phyloP scores from a whole-genome alignment of 441 rosid genomes.

The Populus hybrid region DNA sequence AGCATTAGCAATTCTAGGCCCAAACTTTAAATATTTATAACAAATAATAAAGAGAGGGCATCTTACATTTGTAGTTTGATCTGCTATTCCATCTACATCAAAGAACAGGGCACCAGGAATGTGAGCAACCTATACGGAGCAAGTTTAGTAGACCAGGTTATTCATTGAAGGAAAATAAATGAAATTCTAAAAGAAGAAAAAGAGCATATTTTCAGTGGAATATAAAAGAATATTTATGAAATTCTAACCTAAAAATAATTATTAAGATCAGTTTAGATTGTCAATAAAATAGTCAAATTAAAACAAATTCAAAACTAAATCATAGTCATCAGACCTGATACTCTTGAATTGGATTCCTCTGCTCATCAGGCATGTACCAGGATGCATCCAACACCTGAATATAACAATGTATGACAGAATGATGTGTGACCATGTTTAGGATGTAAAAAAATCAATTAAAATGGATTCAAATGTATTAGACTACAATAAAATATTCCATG shows the following conservation, averaged over 20 bases:
- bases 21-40: not conserved
- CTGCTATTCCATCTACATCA: conserved; percentile 85
- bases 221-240: not conserved
- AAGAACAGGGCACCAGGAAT: conserved; percentile 94
- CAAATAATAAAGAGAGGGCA: not conserved
- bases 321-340: conserved; percentile 52
- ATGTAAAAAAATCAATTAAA: not conserved
- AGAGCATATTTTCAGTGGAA: not conserved
- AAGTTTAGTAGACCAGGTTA: not conserved
- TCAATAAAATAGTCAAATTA: not conserved
- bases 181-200: too few relatives aligned
- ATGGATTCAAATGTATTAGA: not conserved
- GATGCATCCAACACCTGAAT: conserved; percentile 90
- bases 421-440: not conserved
- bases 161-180: not conserved
- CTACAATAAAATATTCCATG: not conserved
- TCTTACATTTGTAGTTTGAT: conserved; percentile 63
- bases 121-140: conserved; percentile 70
- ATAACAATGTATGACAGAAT: conserved; percentile 10
- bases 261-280: not conserved
- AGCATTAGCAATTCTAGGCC: not conserved
- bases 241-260: not conserved
- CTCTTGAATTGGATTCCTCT: conserved; percentile 90
- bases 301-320: conserved; percentile 11
- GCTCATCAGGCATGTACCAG: conserved; percentile 97